These are phyloP conservation scores for Eucalyptus camaldulensis DNA, from an alignment of 345 rosid species.

Conservation along the genomic window DNA sequence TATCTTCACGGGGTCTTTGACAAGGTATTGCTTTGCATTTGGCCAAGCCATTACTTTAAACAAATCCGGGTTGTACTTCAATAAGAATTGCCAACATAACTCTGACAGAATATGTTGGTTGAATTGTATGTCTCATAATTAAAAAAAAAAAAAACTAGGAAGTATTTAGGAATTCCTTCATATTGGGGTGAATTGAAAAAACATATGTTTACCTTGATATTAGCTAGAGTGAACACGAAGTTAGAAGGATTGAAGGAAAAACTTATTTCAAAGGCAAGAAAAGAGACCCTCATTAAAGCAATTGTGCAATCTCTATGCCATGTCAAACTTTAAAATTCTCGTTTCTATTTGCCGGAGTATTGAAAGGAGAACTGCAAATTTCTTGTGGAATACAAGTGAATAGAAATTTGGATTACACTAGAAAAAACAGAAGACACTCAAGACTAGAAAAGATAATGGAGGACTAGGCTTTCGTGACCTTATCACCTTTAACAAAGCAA, in stretches of 20 bases:
- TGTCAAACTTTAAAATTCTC: not conserved
- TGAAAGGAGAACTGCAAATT: not conserved
- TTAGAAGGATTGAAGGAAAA: not conserved
- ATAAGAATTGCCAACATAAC: not conserved
- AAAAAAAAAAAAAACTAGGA: not conserved
- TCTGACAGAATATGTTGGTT: not conserved
- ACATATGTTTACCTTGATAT: not conserved
- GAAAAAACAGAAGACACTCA: not conserved
- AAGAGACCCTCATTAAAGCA: not conserved
- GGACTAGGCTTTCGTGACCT: not conserved
- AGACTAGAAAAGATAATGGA: not conserved
- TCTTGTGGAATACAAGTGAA: not conserved
- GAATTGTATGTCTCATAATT: not conserved
- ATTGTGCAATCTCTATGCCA: not conserved
- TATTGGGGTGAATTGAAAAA: not conserved
- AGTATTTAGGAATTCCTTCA: not conserved
- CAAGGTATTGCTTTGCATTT: not conserved
- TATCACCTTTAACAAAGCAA: not conserved
- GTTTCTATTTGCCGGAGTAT: not conserved
- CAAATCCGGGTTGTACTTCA: not conserved
- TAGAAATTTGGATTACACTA: not conserved
- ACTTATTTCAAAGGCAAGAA: not conserved
- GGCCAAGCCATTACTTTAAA: not conserved
- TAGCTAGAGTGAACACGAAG: not conserved
- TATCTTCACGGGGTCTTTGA: accelerated